Conservation (phyloP, 108 stramenopile species). For the Ochromonas danica region DNA sequence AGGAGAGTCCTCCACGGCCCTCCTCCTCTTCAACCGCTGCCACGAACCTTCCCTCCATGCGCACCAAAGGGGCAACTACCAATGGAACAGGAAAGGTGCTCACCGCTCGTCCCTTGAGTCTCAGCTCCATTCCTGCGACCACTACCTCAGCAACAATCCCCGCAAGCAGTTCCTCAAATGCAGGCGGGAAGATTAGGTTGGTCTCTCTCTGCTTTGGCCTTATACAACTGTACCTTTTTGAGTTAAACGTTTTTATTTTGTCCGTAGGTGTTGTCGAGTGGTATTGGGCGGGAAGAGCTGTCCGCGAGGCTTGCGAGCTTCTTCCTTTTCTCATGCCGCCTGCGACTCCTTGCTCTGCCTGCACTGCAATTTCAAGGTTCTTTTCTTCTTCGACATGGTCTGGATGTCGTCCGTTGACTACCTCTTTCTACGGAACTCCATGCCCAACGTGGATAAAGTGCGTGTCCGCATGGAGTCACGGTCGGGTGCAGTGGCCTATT, state of each 20-base stretch:
- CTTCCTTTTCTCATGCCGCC: not conserved
- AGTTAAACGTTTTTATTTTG: not conserved
- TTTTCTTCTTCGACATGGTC: not conserved
- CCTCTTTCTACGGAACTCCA: slow-evolving; percentile 19
- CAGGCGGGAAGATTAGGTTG: not conserved
- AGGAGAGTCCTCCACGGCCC: too few species aligned
- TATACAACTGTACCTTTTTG: not conserved
- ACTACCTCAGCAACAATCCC: not conserved
- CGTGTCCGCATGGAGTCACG: not conserved
- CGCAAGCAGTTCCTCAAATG: not conserved
- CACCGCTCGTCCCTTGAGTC: not conserved
- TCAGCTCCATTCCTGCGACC: not conserved
- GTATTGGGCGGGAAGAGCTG: not conserved
- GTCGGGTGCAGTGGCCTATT: slow-evolving; percentile 10
- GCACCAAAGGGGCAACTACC: too few species aligned
- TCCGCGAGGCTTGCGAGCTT: not conserved
- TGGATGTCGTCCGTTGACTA: slow-evolving; percentile 20
- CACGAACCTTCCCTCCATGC: too few species aligned
- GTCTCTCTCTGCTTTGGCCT: not conserved
- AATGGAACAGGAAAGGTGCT: too few species aligned
- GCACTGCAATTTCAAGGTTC: slow-evolving; percentile 35
- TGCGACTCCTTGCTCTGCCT: slow-evolving; percentile 3
- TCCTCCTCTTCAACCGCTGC: too few species aligned
- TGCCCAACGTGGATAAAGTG: slow-evolving; percentile 12
- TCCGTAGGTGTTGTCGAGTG: not conserved